phyloP scores from a whole-genome alignment of 2,329 filamentous ascomycete species.

The Ambrosiella beaveri region DNA sequence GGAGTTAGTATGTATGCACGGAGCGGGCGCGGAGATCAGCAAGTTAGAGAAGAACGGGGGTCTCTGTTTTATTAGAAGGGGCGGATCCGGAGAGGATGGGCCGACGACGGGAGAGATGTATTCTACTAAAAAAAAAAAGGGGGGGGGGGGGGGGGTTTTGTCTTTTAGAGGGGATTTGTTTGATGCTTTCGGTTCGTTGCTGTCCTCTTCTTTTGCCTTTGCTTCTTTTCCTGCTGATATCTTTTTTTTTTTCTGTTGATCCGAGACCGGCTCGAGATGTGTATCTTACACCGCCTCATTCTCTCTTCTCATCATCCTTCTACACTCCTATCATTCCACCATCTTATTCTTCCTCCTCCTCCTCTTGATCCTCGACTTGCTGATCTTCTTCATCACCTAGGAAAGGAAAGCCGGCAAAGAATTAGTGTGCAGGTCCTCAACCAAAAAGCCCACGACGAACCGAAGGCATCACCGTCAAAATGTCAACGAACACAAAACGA shows the following conservation, averaged over 20 bases:
- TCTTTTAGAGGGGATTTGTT: no score
- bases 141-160: no score
- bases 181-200: background rate
- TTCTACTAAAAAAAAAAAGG: constrained; percentile 6
- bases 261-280: background rate
- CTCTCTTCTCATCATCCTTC: background rate
- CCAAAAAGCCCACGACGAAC: background rate
- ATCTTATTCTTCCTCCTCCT: background rate
- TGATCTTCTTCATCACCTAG: background rate
- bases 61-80: background rate
- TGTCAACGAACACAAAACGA: background rate
- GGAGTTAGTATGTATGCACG: background rate
- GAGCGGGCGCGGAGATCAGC: background rate
- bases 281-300: background rate
- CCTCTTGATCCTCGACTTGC: background rate
- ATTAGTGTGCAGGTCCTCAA: background rate
- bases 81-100: background rate
- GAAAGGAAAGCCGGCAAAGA: background rate
- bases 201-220: background rate
- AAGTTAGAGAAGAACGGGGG: background rate
- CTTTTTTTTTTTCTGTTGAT: background rate
- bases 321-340: no score
- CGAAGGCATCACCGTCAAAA: background rate
- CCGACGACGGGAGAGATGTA: background rate
- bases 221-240: background rate